A percentile compares a stretch with the other conserved stretches of the same genome.
phyloP scores from a whole-genome alignment of 78 protist species.

The Dictyostelium intermedium region DNA sequence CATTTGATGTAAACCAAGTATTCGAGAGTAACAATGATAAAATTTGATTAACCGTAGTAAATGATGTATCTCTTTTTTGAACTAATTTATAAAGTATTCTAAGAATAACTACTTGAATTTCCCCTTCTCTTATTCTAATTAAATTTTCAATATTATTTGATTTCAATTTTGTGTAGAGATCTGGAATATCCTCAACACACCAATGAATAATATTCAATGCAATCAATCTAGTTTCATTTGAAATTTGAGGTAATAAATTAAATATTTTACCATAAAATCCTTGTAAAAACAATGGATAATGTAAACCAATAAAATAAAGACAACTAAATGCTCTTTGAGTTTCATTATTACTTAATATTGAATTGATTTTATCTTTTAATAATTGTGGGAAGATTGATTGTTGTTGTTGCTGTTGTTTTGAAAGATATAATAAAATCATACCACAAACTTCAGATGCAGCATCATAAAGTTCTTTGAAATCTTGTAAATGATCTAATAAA shows the following conservation, averaged over 20 bases:
- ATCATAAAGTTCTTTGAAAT: conserved; percentile 48
- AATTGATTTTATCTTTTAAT: conserved; percentile 26
- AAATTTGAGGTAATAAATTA: conserved; percentile 26
- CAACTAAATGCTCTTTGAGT: conserved; percentile 59
- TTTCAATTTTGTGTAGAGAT: conserved; percentile 33
- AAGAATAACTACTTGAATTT: conserved; percentile 30
- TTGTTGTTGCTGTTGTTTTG: conserved; percentile 25
- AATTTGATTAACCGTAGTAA: neutral
- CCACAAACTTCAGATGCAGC: conserved; percentile 75
- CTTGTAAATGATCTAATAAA: conserved; percentile 26
- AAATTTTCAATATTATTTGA: conserved; percentile 41
- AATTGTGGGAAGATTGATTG: conserved; percentile 4
- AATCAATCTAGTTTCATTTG: conserved; percentile 18
- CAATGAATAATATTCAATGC: conserved; percentile 50
- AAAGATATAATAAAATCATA: conserved; percentile 46
- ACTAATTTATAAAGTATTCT: conserved; percentile 25
- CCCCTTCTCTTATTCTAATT: conserved; percentile 65
- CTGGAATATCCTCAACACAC: conserved; percentile 60
- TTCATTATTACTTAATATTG: conserved; percentile 17
- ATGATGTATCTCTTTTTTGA: neutral
- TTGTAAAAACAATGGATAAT: conserved; percentile 19
- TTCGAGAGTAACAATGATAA: neutral
- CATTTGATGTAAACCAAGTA: neutral
- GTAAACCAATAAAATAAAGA: conserved; percentile 63
- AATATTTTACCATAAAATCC: conserved; percentile 22